A percentile compares a stretch with the other conserved stretches of the same genome.
Conservation (phyloP, 495 filamentous ascomycete genomes). For the Recurvomyces mirabilis region DNA sequence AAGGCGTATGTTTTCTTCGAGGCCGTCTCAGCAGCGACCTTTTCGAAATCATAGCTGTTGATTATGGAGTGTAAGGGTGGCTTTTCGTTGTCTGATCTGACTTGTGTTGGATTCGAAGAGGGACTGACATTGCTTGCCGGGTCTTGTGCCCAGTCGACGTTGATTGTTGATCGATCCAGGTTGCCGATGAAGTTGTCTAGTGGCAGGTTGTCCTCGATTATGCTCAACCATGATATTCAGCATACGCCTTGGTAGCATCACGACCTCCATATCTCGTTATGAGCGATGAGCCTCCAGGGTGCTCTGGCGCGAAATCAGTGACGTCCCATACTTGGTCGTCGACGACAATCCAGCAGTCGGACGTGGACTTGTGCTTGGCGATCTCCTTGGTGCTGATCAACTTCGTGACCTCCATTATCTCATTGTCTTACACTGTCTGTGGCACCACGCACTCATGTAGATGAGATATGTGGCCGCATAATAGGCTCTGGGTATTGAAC, state of each 20-base stretch:
- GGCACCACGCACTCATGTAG: too few relatives aligned
- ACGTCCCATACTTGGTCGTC: conserved; percentile 20
- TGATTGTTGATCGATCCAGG: conserved; percentile 35
- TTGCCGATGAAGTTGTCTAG: conserved; percentile 38
- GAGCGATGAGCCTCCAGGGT: conserved; percentile 16
- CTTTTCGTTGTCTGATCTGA: conserved; percentile 36
- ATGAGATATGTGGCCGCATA: too few relatives aligned
- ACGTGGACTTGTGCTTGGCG: conserved; percentile 3
- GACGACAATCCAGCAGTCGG: conserved; percentile 21
- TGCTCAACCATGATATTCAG: conserved; percentile 51
- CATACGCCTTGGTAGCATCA: conserved; percentile 62
- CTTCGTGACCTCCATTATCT: too few relatives aligned
- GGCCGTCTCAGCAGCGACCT: conserved; percentile 48
- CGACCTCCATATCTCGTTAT: conserved; percentile 14
- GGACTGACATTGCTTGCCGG: background rate
- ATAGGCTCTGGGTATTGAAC: too few relatives aligned
- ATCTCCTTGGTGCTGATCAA: conserved; percentile 11
- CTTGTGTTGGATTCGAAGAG: conserved; percentile 8
- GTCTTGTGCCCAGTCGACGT: conserved; percentile 1
- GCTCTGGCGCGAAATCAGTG: conserved; percentile 13
- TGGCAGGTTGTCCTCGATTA: conserved; percentile 44
- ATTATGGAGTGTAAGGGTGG: conserved; percentile 60
- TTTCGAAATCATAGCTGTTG: conserved; percentile 61
- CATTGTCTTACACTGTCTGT: too few relatives aligned
- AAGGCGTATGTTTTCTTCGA: conserved; percentile 72